Conservation (phyloP, 2,329 filamentous ascomycete genomes). For the Diaporthe ilicicola region DNA sequence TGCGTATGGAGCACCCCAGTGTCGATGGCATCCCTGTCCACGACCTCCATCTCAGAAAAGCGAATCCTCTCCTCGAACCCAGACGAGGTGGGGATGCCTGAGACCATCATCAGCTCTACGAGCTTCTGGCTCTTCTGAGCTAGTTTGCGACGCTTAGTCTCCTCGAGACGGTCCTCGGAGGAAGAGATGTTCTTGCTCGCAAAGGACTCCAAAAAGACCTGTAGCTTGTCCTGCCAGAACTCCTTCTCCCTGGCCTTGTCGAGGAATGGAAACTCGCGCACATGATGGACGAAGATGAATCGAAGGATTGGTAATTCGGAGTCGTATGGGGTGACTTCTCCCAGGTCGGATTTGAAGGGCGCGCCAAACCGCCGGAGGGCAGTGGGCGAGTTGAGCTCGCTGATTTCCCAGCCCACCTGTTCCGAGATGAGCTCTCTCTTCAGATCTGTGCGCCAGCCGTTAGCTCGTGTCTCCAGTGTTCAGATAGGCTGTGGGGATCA, state of each 20-base stretch:
- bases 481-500: constrained; percentile 29
- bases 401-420: constrained; percentile 90
- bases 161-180: constrained; percentile 93
- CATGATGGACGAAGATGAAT: constrained; percentile 97
- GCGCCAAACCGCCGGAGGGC: constrained; percentile 95
- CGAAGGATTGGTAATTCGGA: constrained; percentile 92
- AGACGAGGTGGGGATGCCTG: constrained; percentile 91
- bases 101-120: constrained; percentile 99
- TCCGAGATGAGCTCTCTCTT: constrained; percentile 93
- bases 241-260: constrained; percentile 98
- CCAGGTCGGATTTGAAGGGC: constrained; percentile 90
- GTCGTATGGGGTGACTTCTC: constrained; percentile 91
- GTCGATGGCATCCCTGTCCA: constrained; percentile 92
- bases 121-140: constrained; percentile 94
- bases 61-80: constrained; percentile 97
- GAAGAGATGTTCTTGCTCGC: constrained; percentile 97
- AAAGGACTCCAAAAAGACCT: constrained; percentile 96
- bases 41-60: constrained; percentile 96
- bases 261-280: constrained; percentile 96
- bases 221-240: constrained; percentile 98
- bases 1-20: constrained; percentile 86
- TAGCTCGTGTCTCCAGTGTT: constrained; percentile 35
- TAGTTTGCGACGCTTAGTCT: constrained; percentile 93
- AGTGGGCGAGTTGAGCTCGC: constrained; percentile 92
- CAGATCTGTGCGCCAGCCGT: constrained; percentile 68